Base-by-base conservation (phyloP, 176 grass and related monocot genomes). In the Pontederia crassipes region DNA sequence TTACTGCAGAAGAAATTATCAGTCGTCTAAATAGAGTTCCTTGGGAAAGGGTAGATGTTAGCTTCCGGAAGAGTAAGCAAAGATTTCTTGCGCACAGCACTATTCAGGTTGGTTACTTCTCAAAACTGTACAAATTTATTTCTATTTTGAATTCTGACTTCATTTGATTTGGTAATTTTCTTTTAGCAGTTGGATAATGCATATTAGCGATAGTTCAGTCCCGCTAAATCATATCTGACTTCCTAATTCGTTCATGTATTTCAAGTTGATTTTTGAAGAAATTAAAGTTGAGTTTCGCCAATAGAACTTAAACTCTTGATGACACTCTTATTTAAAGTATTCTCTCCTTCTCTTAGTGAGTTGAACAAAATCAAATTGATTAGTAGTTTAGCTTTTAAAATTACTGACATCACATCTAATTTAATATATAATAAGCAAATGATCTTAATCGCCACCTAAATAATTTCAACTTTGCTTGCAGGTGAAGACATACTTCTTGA, bases 21-120 rank as follows among this genome's bases (percentile, higher is more conserved):
- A 85, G 75, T 74, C 68, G 76, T 72, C 72, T 97, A 45, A 92
- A 91, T 55, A 85, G 87, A 83, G 66, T 86, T 81, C 74, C 81
- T 11, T 97, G 87, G 87, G 93, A 97, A 88, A 91, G 93, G 63
- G 72, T 97, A 62, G 83, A 92, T 74, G 84, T 97, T 70, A 88
- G 93, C 73, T 97, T 97, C 77, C 79, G 72, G 50, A 91, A 83
- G 79, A 88, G 81, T 32, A 77, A 47, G 69, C 93, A 92, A 65
- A 88, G 62, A 59, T 17, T 97, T 82, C 85, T 97, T 28, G 92
- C 92, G 55, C 92, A 97, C 55, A 87, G 78, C 78, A 88, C 92
- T 9, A 97, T 97, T 76, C 87, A 91, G 92, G 92, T 91, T 80
- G 73, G 27, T 47, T 54, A 28, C 52, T 14, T 16, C 52, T 7